Percentiles rank a stretch among this genome's conserved stretches.
Conservation (phyloP, 2,329 filamentous ascomycete genomes). For the Claviceps africana region DNA sequence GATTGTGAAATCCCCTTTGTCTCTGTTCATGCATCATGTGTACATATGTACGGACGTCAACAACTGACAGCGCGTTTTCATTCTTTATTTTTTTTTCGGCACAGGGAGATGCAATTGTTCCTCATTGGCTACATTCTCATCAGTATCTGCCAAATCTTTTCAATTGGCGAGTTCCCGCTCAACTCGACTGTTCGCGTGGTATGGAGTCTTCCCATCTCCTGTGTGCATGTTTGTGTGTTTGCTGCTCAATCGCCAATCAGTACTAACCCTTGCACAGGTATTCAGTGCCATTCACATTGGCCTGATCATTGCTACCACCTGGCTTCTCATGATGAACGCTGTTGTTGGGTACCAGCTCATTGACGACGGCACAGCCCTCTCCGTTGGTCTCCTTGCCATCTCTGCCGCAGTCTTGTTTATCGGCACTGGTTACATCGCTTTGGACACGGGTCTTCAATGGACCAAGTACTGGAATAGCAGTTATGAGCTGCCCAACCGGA, state of each 20-base stretch:
- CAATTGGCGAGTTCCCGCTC: slow-evolving; percentile 77
- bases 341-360: slow-evolving; percentile 85
- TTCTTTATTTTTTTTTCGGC: too few relatives aligned
- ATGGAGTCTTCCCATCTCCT: slow-evolving; percentile 20
- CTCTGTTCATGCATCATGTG: not conserved
- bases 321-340: slow-evolving; percentile 85
- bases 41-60: not conserved
- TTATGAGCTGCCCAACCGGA: slow-evolving; percentile 45
- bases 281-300: slow-evolving; percentile 88
- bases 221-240: not conserved
- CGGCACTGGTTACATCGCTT: slow-evolving; percentile 86
- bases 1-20: too few relatives aligned
- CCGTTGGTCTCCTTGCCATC: slow-evolving; percentile 56
- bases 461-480: slow-evolving; percentile 63
- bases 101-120: slow-evolving; percentile 93
- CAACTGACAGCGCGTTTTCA: slow-evolving; percentile 4
- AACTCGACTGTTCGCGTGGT: slow-evolving; percentile 56
- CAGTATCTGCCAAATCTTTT: slow-evolving; percentile 92
- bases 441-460: slow-evolving; percentile 83
- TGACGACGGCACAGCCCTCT: slow-evolving; percentile 82
- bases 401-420: slow-evolving; percentile 66
- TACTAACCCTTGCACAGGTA: slow-evolving; percentile 48
- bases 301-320: slow-evolving; percentile 73
- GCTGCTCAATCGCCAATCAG: slow-evolving; percentile 29
- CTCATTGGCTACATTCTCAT: slow-evolving; percentile 74